Evolutionary conservation across 768 basidiomycete species (phyloP).

Genomic region (Suillus discolor): DNA sequence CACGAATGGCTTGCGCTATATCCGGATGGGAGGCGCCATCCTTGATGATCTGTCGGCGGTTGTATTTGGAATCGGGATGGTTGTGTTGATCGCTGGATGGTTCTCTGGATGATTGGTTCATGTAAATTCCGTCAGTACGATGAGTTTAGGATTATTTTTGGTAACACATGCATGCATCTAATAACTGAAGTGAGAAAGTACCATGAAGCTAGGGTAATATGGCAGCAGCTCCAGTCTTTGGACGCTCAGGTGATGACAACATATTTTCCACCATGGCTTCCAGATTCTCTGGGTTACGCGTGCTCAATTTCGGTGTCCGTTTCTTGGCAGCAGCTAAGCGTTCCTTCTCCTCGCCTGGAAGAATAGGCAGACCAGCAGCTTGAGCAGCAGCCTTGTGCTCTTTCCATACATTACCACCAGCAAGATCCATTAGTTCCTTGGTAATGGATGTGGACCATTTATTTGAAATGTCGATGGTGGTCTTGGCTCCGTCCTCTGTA

Average conservation of each 20-base stretch:
- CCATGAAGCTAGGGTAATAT: conserved; percentile 34
- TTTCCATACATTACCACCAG: conserved; percentile 62
- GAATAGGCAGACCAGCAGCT: conserved; percentile 49
- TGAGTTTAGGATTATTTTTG: conserved; percentile 10
- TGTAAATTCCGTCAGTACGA: conserved; percentile 2
- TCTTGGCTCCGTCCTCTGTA: conserved; percentile 50
- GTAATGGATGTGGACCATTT: conserved; percentile 73
- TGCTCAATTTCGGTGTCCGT: conserved; percentile 15
- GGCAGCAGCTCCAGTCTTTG: conserved; percentile 42
- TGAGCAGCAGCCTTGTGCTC: conserved; percentile 51
- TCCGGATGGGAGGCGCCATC: conserved; percentile 66
- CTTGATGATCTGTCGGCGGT: conserved; percentile 73
- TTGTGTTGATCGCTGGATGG: conserved; percentile 58
- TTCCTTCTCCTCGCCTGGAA: conserved; percentile 46
- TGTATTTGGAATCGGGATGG: conserved; percentile 71
- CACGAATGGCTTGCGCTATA: conserved; percentile 63
- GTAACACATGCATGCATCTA: conserved; percentile 4
- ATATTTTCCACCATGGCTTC: conserved; percentile 33
- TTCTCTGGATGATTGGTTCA: conserved; percentile 23
- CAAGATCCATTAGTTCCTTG: conserved; percentile 69
- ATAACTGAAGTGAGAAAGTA: background rate
- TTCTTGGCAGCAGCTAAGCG: conserved; percentile 22
- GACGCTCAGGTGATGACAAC: conserved; percentile 27
- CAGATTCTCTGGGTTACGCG: conserved; percentile 19
- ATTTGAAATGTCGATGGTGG: conserved; percentile 55